A percentile compares a stretch with the other conserved stretches of the same genome.
Evolutionary conservation across 1,139 yeast species (phyloP).

Genomic region (Magnusiomyces tetraspermus): DNA sequence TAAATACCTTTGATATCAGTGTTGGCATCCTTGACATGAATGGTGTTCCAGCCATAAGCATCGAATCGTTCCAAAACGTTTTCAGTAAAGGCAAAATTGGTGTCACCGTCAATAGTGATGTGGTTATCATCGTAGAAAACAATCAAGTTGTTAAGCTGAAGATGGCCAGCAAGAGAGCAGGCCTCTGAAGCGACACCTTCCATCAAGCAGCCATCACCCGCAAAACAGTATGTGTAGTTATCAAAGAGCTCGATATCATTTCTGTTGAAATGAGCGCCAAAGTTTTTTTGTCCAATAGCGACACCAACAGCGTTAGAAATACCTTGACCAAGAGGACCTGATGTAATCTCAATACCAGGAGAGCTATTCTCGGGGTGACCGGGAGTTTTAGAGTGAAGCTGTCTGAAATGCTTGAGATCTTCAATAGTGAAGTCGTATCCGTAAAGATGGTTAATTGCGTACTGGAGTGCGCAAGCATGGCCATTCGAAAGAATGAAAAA

Average conservation of each 20-base stretch:
- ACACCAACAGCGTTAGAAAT: constrained; percentile 92
- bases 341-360: constrained; percentile 94
- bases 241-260: constrained; percentile 60
- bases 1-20: constrained; percentile 63
- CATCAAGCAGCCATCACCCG: constrained; percentile 98
- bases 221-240: constrained; percentile 66
- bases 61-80: constrained; percentile 78
- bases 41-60: constrained; percentile 91
- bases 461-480: constrained; percentile 89
- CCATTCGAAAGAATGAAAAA: constrained; percentile 94
- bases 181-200: constrained; percentile 98
- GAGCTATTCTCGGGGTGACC: constrained; percentile 86
- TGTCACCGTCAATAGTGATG: constrained; percentile 94
- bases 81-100: constrained; percentile 88
- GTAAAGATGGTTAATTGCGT: constrained; percentile 73
- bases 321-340: constrained; percentile 99
- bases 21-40: constrained; percentile 75
- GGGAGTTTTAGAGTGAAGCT: constrained; percentile 82
- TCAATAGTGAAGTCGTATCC: constrained; percentile 79
- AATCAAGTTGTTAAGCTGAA: constrained; percentile 87
- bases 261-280: constrained; percentile 91
- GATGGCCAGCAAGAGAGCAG: constrained; percentile 90
- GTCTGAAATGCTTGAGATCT: constrained; percentile 88
- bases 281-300: constrained; percentile 88
- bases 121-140: constrained; percentile 96